Conservation (phyloP, 2,329 filamentous ascomycete species). For the Botrytis cinerea region DNA sequence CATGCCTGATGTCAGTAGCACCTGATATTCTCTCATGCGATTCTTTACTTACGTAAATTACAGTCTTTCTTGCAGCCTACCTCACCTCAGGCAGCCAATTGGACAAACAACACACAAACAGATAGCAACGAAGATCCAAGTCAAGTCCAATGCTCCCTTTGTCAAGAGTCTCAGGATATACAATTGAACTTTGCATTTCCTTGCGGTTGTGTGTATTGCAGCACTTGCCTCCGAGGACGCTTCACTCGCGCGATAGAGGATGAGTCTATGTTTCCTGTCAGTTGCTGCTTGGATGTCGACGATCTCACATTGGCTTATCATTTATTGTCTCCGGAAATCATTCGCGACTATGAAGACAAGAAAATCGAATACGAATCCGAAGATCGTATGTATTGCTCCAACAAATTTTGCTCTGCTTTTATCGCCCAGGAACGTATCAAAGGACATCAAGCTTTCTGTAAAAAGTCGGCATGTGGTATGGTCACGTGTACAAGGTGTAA, state of each 20-base stretch:
- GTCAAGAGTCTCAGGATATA: not conserved
- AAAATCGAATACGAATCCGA: not conserved
- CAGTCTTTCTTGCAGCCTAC: not conserved
- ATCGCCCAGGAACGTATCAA: not conserved
- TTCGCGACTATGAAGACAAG: not conserved
- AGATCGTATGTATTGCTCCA: not conserved
- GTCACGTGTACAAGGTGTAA: constrained; percentile 8
- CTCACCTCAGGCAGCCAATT: not conserved
- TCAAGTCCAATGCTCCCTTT: not conserved
- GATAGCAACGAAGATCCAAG: not conserved
- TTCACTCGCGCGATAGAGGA: not conserved
- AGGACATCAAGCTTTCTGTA: not conserved
- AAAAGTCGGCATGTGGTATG: not conserved
- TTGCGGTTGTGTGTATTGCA: not conserved
- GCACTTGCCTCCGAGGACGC: not conserved
- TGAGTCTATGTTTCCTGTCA: not conserved
- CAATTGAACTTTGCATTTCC: not conserved
- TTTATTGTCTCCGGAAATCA: not conserved
- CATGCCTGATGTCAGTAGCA: not conserved
- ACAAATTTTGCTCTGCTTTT: not conserved
- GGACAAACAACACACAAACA: not conserved
- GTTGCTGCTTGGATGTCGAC: not conserved
- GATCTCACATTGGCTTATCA: no score
- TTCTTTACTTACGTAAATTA: not conserved
- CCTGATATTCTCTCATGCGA: not conserved